Evolutionary conservation across 106 monocot species (phyloP).

Genomic region (Acorus gramineus): DNA sequence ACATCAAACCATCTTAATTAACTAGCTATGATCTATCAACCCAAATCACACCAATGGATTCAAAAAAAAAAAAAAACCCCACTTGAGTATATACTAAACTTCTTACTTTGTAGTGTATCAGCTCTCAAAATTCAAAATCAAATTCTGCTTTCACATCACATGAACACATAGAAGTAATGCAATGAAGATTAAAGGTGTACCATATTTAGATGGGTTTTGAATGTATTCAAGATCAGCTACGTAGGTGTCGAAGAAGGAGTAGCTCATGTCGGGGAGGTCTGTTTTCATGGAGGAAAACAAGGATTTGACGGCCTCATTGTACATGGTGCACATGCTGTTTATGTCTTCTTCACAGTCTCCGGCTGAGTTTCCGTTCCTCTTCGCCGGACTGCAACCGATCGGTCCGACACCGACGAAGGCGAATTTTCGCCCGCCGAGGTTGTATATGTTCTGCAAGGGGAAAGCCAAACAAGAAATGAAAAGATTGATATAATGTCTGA

Average conservation of each 20-base stretch:
- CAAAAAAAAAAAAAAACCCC: too few species aligned
- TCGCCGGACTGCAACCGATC: constrained; percentile 62
- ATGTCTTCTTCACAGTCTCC: constrained; percentile 32
- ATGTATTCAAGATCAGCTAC: constrained; percentile 20
- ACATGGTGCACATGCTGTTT: constrained; percentile 25
- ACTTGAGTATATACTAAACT: too few species aligned
- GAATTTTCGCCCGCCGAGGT: constrained; percentile 66
- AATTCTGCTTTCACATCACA: too few species aligned
- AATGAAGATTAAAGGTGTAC: constrained; percentile 8
- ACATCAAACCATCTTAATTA: too few species aligned
- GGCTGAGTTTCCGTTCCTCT: constrained; percentile 25
- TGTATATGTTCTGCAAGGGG: constrained; percentile 48
- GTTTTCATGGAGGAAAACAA: constrained; percentile 39
- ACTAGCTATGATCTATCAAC: too few species aligned
- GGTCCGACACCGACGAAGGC: constrained; percentile 48
- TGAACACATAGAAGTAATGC: too few species aligned
- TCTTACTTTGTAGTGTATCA: too few species aligned
- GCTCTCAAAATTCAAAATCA: too few species aligned
- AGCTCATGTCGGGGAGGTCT: constrained; percentile 33
- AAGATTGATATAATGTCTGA: background rate
- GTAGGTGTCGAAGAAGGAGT: constrained; percentile 59
- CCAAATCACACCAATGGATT: too few species aligned
- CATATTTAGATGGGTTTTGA: constrained; percentile 17
- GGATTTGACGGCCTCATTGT: constrained; percentile 17
- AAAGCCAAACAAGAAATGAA: background rate